These are phyloP conservation scores for Sonneratia alba DNA, from an alignment of 345 rosid species.

Conservation along the genomic window DNA sequence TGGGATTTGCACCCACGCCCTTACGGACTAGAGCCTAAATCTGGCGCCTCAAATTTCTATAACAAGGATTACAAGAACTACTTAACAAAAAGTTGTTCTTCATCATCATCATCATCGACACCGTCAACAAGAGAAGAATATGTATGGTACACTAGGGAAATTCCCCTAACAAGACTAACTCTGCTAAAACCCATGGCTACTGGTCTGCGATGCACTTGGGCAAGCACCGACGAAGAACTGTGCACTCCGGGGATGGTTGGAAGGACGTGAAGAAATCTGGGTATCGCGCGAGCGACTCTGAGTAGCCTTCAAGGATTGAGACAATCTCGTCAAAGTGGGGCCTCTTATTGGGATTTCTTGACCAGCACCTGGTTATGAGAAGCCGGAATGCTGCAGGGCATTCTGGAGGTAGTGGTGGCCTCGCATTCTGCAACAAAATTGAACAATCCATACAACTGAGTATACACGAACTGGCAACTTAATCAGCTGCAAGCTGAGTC, in stretches of 20 bases:
- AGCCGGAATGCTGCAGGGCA: constrained; percentile 47
- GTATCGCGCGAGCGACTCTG: constrained; percentile 39
- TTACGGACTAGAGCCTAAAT: constrained; percentile 99
- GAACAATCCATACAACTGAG: constrained; percentile 14
- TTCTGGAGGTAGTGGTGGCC: constrained; percentile 53
- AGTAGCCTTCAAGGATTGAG: constrained; percentile 36
- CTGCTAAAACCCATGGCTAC: no score
- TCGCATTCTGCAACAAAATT: constrained; percentile 41
- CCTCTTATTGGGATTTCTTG: constrained; percentile 45
- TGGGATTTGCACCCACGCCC: constrained; percentile 99
- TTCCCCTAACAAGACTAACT: no score
- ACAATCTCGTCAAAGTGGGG: constrained; percentile 59
- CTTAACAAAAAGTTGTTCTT: no score
- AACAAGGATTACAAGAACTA: no score
- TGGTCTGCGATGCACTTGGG: constrained; percentile 2
- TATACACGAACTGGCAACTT: no score
- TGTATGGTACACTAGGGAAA: no score
- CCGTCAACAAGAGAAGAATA: no score
- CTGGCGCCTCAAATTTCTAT: constrained; percentile 51
- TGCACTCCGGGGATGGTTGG: constrained; percentile 20
- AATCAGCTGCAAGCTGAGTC: no score
- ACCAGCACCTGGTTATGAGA: constrained; percentile 61
- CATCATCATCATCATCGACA: no score
- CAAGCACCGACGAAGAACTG: neutral
- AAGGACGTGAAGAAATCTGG: constrained; percentile 36